phyloP scores from a whole-genome alignment of 148 eudicot species.

The Suaeda aralocaspica region DNA sequence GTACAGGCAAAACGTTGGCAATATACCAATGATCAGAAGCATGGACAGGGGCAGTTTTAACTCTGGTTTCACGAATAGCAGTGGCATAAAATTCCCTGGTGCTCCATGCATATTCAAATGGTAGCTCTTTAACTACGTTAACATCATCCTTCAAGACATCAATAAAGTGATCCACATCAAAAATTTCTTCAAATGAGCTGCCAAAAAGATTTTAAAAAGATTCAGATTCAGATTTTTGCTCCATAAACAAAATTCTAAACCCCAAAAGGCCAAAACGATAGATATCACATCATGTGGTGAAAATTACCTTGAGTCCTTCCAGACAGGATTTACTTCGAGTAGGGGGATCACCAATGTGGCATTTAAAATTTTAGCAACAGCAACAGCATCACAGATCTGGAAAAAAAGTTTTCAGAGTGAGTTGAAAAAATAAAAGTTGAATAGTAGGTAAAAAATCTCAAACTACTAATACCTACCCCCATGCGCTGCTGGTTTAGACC shows the following conservation, averaged over 20 bases:
- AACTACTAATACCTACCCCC: conserved; percentile 64
- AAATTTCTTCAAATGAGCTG: conserved; percentile 85
- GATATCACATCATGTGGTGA: not conserved
- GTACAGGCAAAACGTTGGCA: conserved; percentile 71
- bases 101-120: conserved; percentile 86
- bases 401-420: conserved; percentile 1
- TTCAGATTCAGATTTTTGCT: conserved; percentile 8
- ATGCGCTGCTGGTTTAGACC: conserved; percentile 96
- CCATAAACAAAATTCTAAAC: conserved; percentile 11
- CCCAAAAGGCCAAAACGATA: not conserved
- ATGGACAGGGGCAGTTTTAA: conserved; percentile 93
- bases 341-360: conserved; percentile 91
- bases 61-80: conserved; percentile 80
- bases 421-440: not conserved
- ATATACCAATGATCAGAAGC: conserved; percentile 94
- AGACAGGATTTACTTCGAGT: conserved; percentile 97
- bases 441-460: not conserved
- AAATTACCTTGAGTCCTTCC: conserved; percentile 87
- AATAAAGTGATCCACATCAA: conserved; percentile 96
- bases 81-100: conserved; percentile 88
- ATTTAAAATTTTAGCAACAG: conserved; percentile 91
- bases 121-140: conserved; percentile 74
- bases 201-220: conserved; percentile 7
- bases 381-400: conserved; percentile 98
- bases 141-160: conserved; percentile 76